Percentiles rank a stretch among this genome's conserved stretches.
Evolutionary conservation across 2,329 filamentous ascomycete genomes (phyloP).

Genomic region (Penicillium expansum): DNA sequence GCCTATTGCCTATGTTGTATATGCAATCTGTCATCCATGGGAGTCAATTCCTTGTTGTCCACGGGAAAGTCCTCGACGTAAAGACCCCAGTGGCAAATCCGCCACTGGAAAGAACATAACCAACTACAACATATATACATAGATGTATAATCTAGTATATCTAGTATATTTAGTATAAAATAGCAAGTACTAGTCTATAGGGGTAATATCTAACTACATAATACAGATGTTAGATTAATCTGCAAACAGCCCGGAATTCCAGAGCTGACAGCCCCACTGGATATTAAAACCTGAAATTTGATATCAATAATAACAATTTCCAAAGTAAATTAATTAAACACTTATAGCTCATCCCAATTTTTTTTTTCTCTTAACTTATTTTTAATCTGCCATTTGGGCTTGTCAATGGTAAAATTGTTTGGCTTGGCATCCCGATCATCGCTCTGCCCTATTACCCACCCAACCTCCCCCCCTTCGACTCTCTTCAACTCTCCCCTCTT

Average conservation of each 20-base stretch:
- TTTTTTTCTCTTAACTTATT: neutral
- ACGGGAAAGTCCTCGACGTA: constrained; percentile 7
- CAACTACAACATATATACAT: neutral
- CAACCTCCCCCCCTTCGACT: constrained; percentile 9
- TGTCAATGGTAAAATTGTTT: constrained; percentile 1
- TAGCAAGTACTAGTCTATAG: no score
- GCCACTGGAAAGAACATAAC: neutral
- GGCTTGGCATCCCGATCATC: constrained; percentile 24
- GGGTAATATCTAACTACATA: no score
- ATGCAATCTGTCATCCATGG: neutral
- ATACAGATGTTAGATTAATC: neutral
- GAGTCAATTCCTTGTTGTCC: neutral
- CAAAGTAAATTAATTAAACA: neutral
- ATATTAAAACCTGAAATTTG: neutral
- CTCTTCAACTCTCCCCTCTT: constrained; percentile 12
- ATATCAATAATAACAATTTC: neutral
- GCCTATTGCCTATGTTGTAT: neutral
- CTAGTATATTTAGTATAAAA: no score
- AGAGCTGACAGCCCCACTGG: constrained; percentile 2
- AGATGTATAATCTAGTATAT: no score
- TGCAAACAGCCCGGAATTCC: neutral
- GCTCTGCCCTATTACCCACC: constrained; percentile 19
- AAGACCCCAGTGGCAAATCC: neutral
- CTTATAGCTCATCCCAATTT: neutral
- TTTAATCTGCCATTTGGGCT: neutral